Evolutionary conservation across 2,329 filamentous ascomycete species (phyloP).

Genomic region (Pestalotiopsis sp.): DNA sequence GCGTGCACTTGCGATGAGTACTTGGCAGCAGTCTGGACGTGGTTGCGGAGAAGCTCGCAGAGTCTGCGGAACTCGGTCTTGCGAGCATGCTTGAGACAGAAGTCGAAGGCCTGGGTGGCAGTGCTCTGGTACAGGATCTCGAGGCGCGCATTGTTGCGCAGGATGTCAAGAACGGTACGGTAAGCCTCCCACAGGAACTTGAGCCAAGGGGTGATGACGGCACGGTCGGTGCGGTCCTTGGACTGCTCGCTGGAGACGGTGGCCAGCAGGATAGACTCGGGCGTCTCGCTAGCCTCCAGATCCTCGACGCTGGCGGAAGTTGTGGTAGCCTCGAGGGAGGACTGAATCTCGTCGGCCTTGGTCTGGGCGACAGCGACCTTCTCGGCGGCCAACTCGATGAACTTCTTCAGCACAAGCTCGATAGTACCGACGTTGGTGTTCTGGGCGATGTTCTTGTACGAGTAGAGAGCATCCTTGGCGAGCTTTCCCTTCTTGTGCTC

Average conservation of each 20-base stretch:
- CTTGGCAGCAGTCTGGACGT: constrained; percentile 98
- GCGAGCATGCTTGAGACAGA: constrained; percentile 95
- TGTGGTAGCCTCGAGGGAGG: constrained; percentile 75
- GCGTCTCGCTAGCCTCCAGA: constrained; percentile 94
- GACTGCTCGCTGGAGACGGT: constrained; percentile 98
- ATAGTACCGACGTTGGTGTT: constrained; percentile 99
- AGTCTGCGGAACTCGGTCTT: constrained; percentile 99
- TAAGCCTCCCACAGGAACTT: constrained; percentile 99
- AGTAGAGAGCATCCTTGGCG: constrained; percentile 97
- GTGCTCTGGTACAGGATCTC: constrained; percentile 99
- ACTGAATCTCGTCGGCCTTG: constrained; percentile 95
- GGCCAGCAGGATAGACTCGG: constrained; percentile 95
- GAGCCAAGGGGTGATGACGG: constrained; percentile 97
- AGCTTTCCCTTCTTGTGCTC: constrained; percentile 98
- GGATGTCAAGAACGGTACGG: constrained; percentile 95
- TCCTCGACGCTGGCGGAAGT: constrained; percentile 83
- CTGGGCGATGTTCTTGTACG: constrained; percentile 99
- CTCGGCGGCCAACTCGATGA: constrained; percentile 94
- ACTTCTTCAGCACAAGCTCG: constrained; percentile 95
- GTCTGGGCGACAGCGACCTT: constrained; percentile 96
- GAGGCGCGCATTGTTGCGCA: constrained; percentile 97
- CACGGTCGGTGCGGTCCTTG: constrained; percentile 93
- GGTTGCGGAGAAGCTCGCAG: constrained; percentile 96
- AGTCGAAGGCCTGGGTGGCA: constrained; percentile 96
- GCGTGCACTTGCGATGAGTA: constrained; percentile 99